Conservation (phyloP, 768 basidiomycete genomes). For the Polyporus arcularius region DNA sequence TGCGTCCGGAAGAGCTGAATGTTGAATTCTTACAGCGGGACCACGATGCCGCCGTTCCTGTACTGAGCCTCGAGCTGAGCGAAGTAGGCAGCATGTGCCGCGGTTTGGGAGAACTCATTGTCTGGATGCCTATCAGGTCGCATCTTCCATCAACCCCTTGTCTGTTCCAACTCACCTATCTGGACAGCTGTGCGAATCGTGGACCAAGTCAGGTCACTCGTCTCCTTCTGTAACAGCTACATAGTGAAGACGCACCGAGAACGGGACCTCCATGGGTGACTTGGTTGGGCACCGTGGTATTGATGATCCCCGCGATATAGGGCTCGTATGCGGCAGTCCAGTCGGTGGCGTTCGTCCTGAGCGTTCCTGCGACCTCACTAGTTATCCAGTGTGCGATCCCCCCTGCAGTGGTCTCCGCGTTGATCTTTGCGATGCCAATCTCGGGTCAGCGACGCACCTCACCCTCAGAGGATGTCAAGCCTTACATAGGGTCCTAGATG, state of each 20-base stretch:
- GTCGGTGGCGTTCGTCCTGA: conserved; percentile 73
- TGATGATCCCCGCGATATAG: conserved; percentile 68
- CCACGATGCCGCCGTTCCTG: conserved; percentile 16
- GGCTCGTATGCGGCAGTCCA: conserved; percentile 71
- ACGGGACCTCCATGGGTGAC: conserved; percentile 77
- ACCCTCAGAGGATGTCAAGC: background rate
- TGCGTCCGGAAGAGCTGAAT: background rate
- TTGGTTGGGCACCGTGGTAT: conserved; percentile 62
- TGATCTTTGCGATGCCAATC: conserved; percentile 56
- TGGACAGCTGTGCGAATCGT: conserved; percentile 46
- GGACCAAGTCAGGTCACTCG: background rate
- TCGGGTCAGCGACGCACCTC: background rate
- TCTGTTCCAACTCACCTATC: conserved; percentile 42
- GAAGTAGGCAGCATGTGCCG: conserved; percentile 28
- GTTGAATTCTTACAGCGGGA: conserved; percentile 21
- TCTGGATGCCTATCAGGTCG: conserved; percentile 40
- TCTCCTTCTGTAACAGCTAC: background rate
- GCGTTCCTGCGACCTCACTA: conserved; percentile 58
- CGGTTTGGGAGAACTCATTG: conserved; percentile 69
- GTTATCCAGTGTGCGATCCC: conserved; percentile 74
- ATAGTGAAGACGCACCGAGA: conserved; percentile 50
- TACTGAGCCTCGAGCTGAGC: conserved; percentile 22
- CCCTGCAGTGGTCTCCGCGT: conserved; percentile 80
- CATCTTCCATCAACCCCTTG: conserved; percentile 36
- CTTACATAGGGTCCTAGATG: conserved; percentile 32